Evolutionary conservation across 2,329 filamentous ascomycete species (phyloP), one percentile per base, ranked within the genome.

Genomic region (Hypoxylon sp.): DNA sequence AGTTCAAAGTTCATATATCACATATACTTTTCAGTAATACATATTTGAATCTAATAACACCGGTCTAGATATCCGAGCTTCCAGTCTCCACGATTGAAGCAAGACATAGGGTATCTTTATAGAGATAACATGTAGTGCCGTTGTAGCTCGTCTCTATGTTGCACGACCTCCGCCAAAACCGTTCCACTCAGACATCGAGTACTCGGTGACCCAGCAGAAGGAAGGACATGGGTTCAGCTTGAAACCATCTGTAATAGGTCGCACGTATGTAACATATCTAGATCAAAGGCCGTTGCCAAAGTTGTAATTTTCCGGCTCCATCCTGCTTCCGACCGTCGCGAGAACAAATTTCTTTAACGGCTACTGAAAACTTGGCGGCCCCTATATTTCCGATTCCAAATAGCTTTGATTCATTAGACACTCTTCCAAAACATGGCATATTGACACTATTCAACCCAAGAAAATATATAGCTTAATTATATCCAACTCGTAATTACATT

Each of bases 401-500:
- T 20, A 13, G 37, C 11, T 2, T 1, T 10, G 13, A 4, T 37
- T 5, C n/a, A 37, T 37, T 37, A 34, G n/a, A n/a, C n/a, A n/a
- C n/a, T 34, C 11, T 4, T 41, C 15, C 15, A 19, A 41, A 8
- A 41, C n/a, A 17, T 10, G 5, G 17, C 19, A 17, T 41, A 17
- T 22, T 20, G 17, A 4, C 20, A 43, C 7, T 37, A n/a, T 28
- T 17, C n/a, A 28, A 6, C 22, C 4, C 6, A 26, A 30, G 24
- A 48, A 65, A 53, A 56, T 44, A n/a, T 55, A 56, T 56, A 62
- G 22, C 30, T 39, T 44, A 49, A 59, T 62, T 68, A 58, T 32
- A 64, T 68, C 62, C 56, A 52, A 59, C 56, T 59, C 59, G 65
- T 69, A 61, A 70, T 55, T 64, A 64, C 56, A 43, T 65, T 50